These are phyloP conservation scores for Ceratobasidium sp. DNA, from an alignment of 1,284 basidiomycete species.

Conservation along the genomic window DNA sequence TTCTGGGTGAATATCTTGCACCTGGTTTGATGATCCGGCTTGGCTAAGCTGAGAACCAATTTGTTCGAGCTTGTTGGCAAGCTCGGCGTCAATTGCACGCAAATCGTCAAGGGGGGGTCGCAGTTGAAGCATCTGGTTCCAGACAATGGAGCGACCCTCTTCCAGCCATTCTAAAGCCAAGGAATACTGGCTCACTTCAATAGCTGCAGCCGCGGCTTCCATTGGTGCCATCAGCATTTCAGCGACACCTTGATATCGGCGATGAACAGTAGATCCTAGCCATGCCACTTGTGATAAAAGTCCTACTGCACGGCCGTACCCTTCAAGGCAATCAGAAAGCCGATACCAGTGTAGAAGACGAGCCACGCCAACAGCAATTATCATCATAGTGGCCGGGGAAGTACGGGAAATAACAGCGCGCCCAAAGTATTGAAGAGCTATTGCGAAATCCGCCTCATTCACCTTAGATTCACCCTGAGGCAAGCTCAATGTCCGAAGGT, in stretches of 20 bases:
- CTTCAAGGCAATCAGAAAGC: neutral
- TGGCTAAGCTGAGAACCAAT: neutral
- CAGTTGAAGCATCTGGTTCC: slow-evolving; percentile 56
- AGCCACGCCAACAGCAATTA: no score
- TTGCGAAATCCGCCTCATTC: no score
- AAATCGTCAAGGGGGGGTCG: slow-evolving; percentile 56
- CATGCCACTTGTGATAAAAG: slow-evolving; percentile 41
- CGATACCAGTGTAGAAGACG: neutral
- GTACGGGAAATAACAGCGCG: no score
- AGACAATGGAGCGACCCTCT: slow-evolving; percentile 55
- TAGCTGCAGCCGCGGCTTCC: slow-evolving; percentile 15
- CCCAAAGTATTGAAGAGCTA: no score
- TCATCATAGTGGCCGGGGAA: no score
- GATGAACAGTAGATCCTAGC: slow-evolving; percentile 7
- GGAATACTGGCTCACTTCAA: neutral
- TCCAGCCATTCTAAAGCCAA: slow-evolving; percentile 55
- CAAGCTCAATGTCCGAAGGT: no score
- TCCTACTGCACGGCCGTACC: slow-evolving; percentile 40
- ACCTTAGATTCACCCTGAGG: no score
- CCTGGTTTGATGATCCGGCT: no score
- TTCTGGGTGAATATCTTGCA: no score
- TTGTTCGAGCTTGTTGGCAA: neutral
- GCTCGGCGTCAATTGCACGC: neutral
- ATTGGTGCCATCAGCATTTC: neutral
- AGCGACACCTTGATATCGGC: neutral